Percentiles rank a stretch among this genome's conserved stretches.
These are phyloP conservation scores for Coelastrella sp. DNA, from an alignment of 139 green algal genomes.

Conservation along the genomic window DNA sequence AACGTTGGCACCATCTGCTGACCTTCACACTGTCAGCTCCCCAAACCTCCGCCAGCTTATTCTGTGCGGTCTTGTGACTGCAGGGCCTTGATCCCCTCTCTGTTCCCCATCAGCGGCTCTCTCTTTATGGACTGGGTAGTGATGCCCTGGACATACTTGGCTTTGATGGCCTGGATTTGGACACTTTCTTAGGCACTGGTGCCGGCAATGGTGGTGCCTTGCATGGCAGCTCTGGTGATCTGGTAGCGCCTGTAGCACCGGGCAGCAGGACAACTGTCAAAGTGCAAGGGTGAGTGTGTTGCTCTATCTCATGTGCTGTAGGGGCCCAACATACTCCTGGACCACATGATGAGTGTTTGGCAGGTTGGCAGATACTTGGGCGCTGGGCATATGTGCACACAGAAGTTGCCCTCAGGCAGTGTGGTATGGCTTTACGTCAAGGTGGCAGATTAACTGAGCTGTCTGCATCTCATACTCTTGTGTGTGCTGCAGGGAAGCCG, in stretches of 20 bases:
- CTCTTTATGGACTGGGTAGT: slow-evolving; percentile 18
- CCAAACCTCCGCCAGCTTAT: not conserved
- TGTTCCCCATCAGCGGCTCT: slow-evolving; percentile 8
- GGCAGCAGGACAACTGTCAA: slow-evolving; percentile 8
- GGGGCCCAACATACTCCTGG: not conserved
- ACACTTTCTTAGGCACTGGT: not conserved
- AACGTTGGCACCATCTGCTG: too few species aligned
- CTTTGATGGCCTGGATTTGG: not conserved
- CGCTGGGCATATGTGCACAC: too few species aligned
- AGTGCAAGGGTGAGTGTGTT: not conserved
- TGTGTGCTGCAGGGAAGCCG: too few species aligned
- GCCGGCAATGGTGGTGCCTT: not conserved
- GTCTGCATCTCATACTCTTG: too few species aligned
- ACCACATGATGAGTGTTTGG: too few species aligned
- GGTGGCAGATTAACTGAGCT: too few species aligned
- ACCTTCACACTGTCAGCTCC: too few species aligned
- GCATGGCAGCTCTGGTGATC: not conserved
- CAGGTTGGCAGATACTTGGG: too few species aligned
- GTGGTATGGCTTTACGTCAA: too few species aligned
- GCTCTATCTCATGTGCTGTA: not conserved
- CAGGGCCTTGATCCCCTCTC: slow-evolving; percentile 13
- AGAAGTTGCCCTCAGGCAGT: too few species aligned
- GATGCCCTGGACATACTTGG: not conserved
- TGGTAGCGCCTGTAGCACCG: not conserved
- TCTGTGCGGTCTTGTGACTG: not conserved